Conservation (phyloP, 2,329 filamentous ascomycete genomes). For the Boeremia exigua region DNA sequence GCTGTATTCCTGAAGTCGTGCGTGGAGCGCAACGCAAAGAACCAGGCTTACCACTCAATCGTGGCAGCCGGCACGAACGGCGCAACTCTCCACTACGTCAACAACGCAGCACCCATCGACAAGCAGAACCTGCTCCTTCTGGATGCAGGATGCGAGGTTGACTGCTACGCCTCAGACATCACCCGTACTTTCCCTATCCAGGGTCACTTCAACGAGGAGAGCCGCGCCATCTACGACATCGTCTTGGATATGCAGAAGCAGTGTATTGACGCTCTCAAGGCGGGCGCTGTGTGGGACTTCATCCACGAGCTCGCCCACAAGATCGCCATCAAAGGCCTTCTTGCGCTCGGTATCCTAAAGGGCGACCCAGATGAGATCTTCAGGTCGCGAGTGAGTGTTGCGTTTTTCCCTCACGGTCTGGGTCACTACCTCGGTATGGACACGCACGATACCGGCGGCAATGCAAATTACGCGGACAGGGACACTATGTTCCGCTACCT, state of each 20-base stretch:
- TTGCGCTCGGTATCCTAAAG: slow-evolving; percentile 75
- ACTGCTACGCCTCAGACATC: slow-evolving; percentile 64
- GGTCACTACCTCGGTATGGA: slow-evolving; percentile 61
- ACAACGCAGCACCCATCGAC: slow-evolving; percentile 48
- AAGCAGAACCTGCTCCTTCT: slow-evolving; percentile 81
- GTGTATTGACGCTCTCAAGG: slow-evolving; percentile 74
- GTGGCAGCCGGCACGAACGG: slow-evolving; percentile 80
- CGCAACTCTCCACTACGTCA: slow-evolving; percentile 86
- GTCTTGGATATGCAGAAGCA: slow-evolving; percentile 87
- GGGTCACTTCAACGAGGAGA: slow-evolving; percentile 57
- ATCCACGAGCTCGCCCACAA: slow-evolving; percentile 81
- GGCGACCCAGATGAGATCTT: slow-evolving; percentile 59
- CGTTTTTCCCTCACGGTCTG: slow-evolving; percentile 59
- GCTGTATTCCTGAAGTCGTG: slow-evolving; percentile 79
- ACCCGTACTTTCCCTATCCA: slow-evolving; percentile 87
- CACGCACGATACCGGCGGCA: slow-evolving; percentile 58
- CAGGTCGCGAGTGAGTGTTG: slow-evolving; percentile 52
- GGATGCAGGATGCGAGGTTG: slow-evolving; percentile 73
- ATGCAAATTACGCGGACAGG: slow-evolving; percentile 65
- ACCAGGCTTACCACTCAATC: slow-evolving; percentile 89
- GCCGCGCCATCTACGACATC: slow-evolving; percentile 71
- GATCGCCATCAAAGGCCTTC: slow-evolving; percentile 80
- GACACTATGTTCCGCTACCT: slow-evolving; percentile 89
- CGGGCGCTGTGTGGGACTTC: slow-evolving; percentile 79
- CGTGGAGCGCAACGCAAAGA: slow-evolving; percentile 74